Percentiles rank a stretch among this genome's conserved stretches.
Evolutionary conservation across 345 rosid species (phyloP).

Genomic region (Aegle marmelos): DNA sequence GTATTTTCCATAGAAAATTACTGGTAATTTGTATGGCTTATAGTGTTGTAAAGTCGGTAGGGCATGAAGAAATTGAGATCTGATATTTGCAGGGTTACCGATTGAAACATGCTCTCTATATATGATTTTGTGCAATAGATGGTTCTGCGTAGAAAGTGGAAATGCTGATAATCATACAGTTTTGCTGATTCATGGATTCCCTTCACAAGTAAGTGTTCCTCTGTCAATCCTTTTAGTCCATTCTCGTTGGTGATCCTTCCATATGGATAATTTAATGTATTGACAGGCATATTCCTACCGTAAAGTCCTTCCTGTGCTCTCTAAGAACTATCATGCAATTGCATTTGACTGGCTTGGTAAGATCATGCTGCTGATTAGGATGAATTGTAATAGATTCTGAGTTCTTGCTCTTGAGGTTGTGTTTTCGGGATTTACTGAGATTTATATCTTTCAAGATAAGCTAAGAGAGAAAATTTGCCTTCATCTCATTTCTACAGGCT

Average conservation of each 20-base stretch:
- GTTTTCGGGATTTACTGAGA: neutral
- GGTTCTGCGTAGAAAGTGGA: constrained; percentile 88
- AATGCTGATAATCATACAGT: constrained; percentile 55
- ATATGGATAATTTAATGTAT: neutral
- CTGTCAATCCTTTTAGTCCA: neutral
- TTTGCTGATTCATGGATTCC: constrained; percentile 82
- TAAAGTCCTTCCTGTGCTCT: constrained; percentile 65
- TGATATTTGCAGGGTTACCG: constrained; percentile 52
- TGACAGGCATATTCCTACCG: constrained; percentile 90
- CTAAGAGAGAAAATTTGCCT: neutral
- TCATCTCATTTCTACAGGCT: constrained; percentile 42
- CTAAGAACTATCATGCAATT: constrained; percentile 69
- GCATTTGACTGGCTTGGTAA: constrained; percentile 95
- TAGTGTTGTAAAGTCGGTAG: neutral
- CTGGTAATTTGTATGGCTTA: neutral
- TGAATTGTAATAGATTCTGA: neutral
- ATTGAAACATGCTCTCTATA: constrained; percentile 52
- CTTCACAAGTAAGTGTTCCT: constrained; percentile 66
- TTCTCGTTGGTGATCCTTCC: neutral
- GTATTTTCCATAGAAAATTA: too few species aligned
- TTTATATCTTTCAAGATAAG: neutral
- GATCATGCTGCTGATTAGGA: neutral
- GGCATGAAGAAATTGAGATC: constrained; percentile 30
- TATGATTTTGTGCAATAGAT: constrained; percentile 73
- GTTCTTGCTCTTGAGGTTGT: too few species aligned